Base-by-base conservation (phyloP, 2,329 filamentous ascomycete genomes). In the Tolypocladium ovalisporum region DNA sequence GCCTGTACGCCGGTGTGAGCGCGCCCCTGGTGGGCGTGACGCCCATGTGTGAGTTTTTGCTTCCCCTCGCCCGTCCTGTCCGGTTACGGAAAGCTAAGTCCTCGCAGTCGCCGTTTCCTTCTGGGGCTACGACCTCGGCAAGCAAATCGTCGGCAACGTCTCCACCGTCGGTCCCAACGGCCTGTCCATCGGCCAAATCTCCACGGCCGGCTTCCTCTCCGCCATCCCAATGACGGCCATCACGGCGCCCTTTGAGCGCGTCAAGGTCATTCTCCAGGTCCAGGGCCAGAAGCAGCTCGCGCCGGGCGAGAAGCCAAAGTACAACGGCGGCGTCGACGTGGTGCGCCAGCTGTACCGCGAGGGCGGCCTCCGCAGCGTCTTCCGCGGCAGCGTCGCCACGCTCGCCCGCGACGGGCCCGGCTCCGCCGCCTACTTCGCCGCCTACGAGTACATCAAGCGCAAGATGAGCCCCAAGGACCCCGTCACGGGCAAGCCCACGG, bases 161-260 rank as follows among this genome's bases (percentile, higher is more conserved):
- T 86, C 86, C 37, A 79, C 81, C 19, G 84, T 86, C 58, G 79
- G 78, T 27, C 84, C 87, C 56, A 78, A 85, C 63, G 84, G 90
- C 72, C 90, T 89, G 75, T 85, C 86, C 59, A 91, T 97, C 68
- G 88, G 79, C 49, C 94, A 99, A 73, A 86, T 95, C 74, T 94
- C 90, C 37, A 83, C 90, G 39, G 94, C 94, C 17, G 94, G 94
- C 62, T 97, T 97, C 84, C 95, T 99, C 83, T 96, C 90, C 69
- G 94, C 94, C 60, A 88, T 99, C 59, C 94, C 94, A 67, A 96
- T 96, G 90, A 99, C 94, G 4, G 76, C 90, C 73, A 97, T 99
- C 77, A 97, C 94, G n/a, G 94, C 94, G 5, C 94, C 94, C 60
- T 97, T 99, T 71, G 94, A 99, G 81, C 93, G 94, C 68, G 91